A percentile compares a stretch with the other conserved stretches of the same genome.
Evolutionary conservation across 2,329 filamentous ascomycete species (phyloP).

Genomic region (Fusarium nelsonii): DNA sequence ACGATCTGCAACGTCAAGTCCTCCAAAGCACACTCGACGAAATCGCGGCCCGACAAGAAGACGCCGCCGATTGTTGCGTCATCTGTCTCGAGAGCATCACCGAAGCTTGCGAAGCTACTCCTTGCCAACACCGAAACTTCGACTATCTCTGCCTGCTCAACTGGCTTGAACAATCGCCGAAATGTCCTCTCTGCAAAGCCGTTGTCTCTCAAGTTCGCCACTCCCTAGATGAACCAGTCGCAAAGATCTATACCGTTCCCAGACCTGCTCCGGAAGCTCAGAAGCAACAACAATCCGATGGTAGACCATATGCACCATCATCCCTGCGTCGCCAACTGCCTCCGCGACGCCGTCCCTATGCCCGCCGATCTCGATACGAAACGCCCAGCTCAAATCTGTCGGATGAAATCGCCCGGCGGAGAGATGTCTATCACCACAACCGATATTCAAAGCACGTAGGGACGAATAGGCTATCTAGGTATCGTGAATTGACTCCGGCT

Average conservation of each 20-base stretch:
- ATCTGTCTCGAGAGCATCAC: conserved; percentile 86
- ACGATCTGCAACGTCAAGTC: conserved; percentile 56
- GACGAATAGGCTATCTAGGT: conserved; percentile 80
- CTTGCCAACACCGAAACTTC: conserved; percentile 84
- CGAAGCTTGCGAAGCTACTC: conserved; percentile 77
- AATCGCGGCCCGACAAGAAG: conserved; percentile 49
- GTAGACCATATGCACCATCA: conserved; percentile 10
- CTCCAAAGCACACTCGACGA: conserved; percentile 61
- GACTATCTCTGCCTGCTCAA: conserved; percentile 86
- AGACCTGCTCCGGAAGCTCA: conserved; percentile 50
- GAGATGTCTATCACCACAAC: conserved; percentile 77
- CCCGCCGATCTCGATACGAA: conserved; percentile 17
- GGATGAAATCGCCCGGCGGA: conserved; percentile 63
- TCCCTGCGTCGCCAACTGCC: conserved; percentile 5
- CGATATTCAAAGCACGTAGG: conserved; percentile 87
- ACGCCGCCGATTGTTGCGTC: conserved; percentile 71
- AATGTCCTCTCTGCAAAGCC: conserved; percentile 83
- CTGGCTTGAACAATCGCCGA: conserved; percentile 80
- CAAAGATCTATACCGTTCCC: conserved; percentile 66
- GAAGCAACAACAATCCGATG: conserved; percentile 1
- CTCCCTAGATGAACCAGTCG: conserved; percentile 63
- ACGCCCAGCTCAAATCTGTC: conserved; percentile 16
- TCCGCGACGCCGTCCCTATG: conserved; percentile 21
- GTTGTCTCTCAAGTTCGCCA: conserved; percentile 72
- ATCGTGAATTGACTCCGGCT: conserved; percentile 77